phyloP scores from a whole-genome alignment of 192 early-diverging fungal genomes.

The Coemansia sp. region DNA sequence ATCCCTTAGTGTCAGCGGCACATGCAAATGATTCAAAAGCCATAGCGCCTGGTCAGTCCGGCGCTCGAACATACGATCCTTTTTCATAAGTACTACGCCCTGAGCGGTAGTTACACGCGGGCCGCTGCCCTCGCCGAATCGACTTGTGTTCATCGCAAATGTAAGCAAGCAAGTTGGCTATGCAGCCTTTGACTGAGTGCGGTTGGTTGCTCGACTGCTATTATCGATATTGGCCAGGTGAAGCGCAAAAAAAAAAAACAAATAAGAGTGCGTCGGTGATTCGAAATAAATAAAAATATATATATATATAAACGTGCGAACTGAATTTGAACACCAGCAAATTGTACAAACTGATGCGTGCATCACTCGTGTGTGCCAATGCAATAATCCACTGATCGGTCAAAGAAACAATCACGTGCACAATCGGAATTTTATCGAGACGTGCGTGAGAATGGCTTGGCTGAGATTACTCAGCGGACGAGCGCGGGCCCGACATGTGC shows the following conservation, averaged over 20 bases:
- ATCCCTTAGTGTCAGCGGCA: slow-evolving; percentile 43
- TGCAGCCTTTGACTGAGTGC: background rate
- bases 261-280: background rate
- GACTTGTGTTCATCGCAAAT: slow-evolving; percentile 21
- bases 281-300: background rate
- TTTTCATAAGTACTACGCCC: slow-evolving; percentile 35
- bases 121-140: slow-evolving; percentile 15
- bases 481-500: slow-evolving; percentile 8
- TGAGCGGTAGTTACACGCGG: slow-evolving; percentile 22
- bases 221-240: background rate
- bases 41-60: slow-evolving; percentile 48
- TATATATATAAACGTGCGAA: background rate
- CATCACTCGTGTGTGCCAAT: background rate
- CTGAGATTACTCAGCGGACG: background rate
- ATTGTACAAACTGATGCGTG: too few relatives aligned
- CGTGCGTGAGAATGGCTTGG: background rate
- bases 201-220: too few relatives aligned
- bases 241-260: background rate
- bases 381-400: background rate
- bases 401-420: background rate
- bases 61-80: slow-evolving; percentile 32
- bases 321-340: too few relatives aligned
- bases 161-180: slow-evolving; percentile 4
- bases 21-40: slow-evolving; percentile 50
- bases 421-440: background rate